Evolutionary conservation across 1,139 yeast species (phyloP), one percentile per base, ranked within the genome.

Genomic region (Diutina ranongensis): DNA sequence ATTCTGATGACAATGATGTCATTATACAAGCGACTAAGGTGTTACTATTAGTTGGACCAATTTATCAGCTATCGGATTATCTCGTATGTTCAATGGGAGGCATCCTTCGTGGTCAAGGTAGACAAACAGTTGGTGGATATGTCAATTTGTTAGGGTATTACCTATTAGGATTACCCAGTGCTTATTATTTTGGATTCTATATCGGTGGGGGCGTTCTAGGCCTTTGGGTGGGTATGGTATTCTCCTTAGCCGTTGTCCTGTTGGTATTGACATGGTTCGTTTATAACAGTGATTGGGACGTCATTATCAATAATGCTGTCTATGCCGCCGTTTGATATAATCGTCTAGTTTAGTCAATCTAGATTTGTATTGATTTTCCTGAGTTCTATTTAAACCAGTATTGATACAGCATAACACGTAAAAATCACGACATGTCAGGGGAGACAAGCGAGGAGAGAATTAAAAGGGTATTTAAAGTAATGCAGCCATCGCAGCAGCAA

Each of bases 71-170:
- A 33, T 72, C 71, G 51, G 86, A 80, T 55, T 68, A 68, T 47
- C 52, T 79, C 40, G 61, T 78, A 19, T 77, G 83, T 52, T 62
- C 73, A 18, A 68, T 79, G 1, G 78, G 76, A 3, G 86, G 85
- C 2, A 62, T 79, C 22, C 63, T 80, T 48, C 66, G 87, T 52
- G 85, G 82, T 12, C 86, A 80, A 59, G 86, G 85, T 3, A 62
- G 84, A 54, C 86, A 80, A 56, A 70, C 69, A 49, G 74, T 80
- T 50, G 86, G 85, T 2, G 83, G 84, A 2, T 67, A 71, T 53
- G 57, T 79, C 49, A 79, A 78, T 56, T 57, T 80, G 16, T 56
- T 77, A 44, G 65, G 78, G 40, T 80, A 80, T 57, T 80, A 80
- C 53, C 54, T 70, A 7, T 56, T 80, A 46, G 84, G 84, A 1